Base-by-base conservation (phyloP, 2,329 filamentous ascomycete genomes). In the Blastomyces silverae region DNA sequence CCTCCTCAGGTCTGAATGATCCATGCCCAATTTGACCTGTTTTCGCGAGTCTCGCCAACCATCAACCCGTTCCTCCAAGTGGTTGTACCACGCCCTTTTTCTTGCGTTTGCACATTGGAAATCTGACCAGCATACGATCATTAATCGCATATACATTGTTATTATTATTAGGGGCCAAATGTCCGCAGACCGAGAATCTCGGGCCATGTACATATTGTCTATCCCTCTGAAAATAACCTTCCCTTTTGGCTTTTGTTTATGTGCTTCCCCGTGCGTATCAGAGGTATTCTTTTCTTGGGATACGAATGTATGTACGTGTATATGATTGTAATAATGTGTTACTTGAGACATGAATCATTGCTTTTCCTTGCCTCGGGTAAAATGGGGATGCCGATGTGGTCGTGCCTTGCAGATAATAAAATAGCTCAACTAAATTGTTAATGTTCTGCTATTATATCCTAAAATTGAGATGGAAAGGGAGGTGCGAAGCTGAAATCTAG, bases 51-150 rank as follows among this genome's bases (percentile, higher is more conserved):
- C 52, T 34, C 28, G 28, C 53, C 31, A 56, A 3, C 31, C 53
- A n/a, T 10, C 50, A 53, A 25, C 50, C n/a, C 22, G 8, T 4
- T 3, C n/a, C 50, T 22, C 20, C 53, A n/a, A 22, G 31, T 10
- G 53, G 28, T 22, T 28, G 34, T 56, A n/a, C 5, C 28, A 55
- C 17, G 15, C 53, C 13, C 11, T 42, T 57, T 39, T 55, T 37
- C 7, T 56, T 34, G 7, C 20, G 34, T 25, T 15, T 34, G 13
- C 55, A 58, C 55, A n/a, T 22, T 25, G 34, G 34, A 58, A 37
- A 58, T 42, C 34, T 42, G n/a, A 58, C 34, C 20, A 37, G 2
- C 55, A 57, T 44, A 58, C 56, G n/a, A 25, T 58, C 56, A 39
- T 58, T 58, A 22, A n/a, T 22, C 34, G 1, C 56, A 58, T 42